Evolutionary conservation across 1,139 yeast species (phyloP).

Genomic region (Saccharomycopsis hybrid): DNA sequence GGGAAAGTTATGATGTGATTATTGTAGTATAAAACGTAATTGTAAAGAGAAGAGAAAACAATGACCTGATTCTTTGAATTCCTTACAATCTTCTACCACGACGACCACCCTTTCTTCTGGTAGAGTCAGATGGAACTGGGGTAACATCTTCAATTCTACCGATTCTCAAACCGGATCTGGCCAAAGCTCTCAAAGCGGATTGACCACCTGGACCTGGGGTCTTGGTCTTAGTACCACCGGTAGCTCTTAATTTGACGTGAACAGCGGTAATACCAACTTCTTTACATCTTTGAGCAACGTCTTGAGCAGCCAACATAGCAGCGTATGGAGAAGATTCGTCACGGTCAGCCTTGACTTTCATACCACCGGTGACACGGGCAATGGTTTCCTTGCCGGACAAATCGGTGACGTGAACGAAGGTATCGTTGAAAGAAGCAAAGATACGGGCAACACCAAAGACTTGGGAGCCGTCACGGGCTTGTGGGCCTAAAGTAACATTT

Average conservation of each 20-base stretch:
- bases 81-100: constrained; percentile 99
- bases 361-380: constrained; percentile 99
- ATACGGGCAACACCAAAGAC: constrained; percentile 99
- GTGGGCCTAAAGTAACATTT: constrained; percentile 74
- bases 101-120: constrained; percentile 99
- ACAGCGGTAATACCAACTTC: constrained; percentile 99
- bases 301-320: constrained; percentile 99
- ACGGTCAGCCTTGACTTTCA: constrained; percentile 99
- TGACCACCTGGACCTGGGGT: constrained; percentile 99
- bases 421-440: constrained; percentile 99
- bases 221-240: constrained; percentile 99
- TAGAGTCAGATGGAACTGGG: constrained; percentile 99
- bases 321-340: constrained; percentile 99
- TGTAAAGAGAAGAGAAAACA: too few relatives aligned
- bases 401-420: constrained; percentile 99
- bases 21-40: background rate
- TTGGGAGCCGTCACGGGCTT: constrained; percentile 94
- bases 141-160: constrained; percentile 99
- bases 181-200: constrained; percentile 99
- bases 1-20: constrained; percentile 4
- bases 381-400: constrained; percentile 99
- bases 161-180: constrained; percentile 99
- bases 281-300: constrained; percentile 97
- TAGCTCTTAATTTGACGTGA: constrained; percentile 99
- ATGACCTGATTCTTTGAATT: too few relatives aligned